phyloP scores from a whole-genome alignment of 495 filamentous ascomycete genomes.

The Podospora anserina region DNA sequence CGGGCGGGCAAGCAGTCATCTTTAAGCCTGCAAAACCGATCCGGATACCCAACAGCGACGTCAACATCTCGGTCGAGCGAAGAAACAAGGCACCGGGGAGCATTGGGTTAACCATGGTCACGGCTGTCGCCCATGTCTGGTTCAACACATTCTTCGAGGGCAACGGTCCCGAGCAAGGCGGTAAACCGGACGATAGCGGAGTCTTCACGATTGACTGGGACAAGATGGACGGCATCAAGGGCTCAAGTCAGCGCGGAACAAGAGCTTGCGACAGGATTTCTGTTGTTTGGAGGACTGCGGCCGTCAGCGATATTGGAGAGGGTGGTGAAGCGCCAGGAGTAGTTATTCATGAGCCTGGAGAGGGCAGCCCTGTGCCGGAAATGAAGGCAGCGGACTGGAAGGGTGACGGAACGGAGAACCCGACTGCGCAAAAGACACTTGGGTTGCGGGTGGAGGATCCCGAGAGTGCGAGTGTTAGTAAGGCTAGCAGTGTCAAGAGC shows the following conservation, averaged over 20 bases:
- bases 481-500: slow-evolving; percentile 51
- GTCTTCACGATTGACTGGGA: slow-evolving; percentile 61
- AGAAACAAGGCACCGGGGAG: slow-evolving; percentile 64
- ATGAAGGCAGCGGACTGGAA: slow-evolving; percentile 69
- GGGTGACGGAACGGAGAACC: slow-evolving; percentile 45
- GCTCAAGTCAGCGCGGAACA: slow-evolving; percentile 73
- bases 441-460: slow-evolving; percentile 62
- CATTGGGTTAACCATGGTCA: slow-evolving; percentile 84
- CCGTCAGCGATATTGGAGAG: slow-evolving; percentile 27
- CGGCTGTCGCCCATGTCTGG: slow-evolving; percentile 91
- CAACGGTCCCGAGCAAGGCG: slow-evolving; percentile 58
- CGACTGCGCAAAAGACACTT: slow-evolving; percentile 55
- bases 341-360: slow-evolving; percentile 56
- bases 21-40: slow-evolving; percentile 64
- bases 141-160: slow-evolving; percentile 95
- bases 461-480: slow-evolving; percentile 61
- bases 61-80: slow-evolving; percentile 86
- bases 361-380: slow-evolving; percentile 64
- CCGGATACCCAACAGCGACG: slow-evolving; percentile 71
- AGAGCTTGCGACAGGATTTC: slow-evolving; percentile 78
- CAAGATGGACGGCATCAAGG: slow-evolving; percentile 66
- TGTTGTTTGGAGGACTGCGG: slow-evolving; percentile 68
- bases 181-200: slow-evolving; percentile 47
- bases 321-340: slow-evolving; percentile 28
- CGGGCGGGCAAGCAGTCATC: slow-evolving; percentile 64